phyloP scores from a whole-genome alignment of 371 early-diverging fungal species.

The Mortierella sp. region DNA sequence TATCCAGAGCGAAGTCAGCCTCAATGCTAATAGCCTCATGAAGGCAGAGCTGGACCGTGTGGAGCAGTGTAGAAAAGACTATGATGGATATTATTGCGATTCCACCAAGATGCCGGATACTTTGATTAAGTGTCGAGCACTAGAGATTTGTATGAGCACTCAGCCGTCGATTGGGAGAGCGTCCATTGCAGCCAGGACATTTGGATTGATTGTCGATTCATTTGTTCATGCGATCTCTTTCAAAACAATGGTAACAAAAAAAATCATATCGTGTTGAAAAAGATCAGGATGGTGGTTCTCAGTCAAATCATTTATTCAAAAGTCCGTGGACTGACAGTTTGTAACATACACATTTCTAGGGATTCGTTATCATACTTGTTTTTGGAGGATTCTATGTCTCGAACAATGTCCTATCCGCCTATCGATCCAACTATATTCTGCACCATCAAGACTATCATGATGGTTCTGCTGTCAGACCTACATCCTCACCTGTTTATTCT shows the following conservation, averaged over 20 bases:
- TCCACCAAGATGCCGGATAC: too few species aligned
- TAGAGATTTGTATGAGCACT: too few species aligned
- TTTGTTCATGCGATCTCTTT: conserved; percentile 44
- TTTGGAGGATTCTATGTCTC: conserved; percentile 41
- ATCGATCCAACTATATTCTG: conserved; percentile 37
- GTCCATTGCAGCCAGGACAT: conserved; percentile 32
- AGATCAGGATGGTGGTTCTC: too few species aligned
- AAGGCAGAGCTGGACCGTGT: not conserved
- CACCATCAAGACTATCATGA: conserved; percentile 36
- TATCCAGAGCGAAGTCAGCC: conserved; percentile 42
- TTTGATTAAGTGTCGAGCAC: too few species aligned
- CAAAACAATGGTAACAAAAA: conserved; percentile 51
- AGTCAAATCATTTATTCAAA: too few species aligned
- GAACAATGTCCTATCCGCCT: conserved; percentile 41
- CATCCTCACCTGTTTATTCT: not conserved
- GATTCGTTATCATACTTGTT: conserved; percentile 33
- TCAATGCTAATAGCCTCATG: conserved; percentile 7
- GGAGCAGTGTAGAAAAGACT: conserved; percentile 8
- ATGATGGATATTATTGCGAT: not conserved
- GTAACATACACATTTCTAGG: too few species aligned
- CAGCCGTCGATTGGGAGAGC: too few species aligned
- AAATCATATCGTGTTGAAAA: too few species aligned
- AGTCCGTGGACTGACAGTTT: too few species aligned
- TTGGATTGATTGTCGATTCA: conserved; percentile 35
- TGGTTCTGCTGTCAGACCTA: not conserved